Conservation (phyloP, 192 early-diverging fungal genomes). For the Backusella psychrophila region DNA sequence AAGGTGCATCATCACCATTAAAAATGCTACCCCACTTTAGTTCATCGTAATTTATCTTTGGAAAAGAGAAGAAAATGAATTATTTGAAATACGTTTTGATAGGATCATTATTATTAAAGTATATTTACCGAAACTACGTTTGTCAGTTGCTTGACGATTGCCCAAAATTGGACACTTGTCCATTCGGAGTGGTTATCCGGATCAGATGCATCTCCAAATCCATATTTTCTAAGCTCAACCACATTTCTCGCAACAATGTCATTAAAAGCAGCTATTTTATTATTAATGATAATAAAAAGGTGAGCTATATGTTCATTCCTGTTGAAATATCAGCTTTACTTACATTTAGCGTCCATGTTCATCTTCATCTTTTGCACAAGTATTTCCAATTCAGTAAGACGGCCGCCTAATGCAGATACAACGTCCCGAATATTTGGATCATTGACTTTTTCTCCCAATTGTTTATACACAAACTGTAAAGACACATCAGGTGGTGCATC, state of each 20-base stretch:
- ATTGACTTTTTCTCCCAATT: slow-evolving; percentile 33
- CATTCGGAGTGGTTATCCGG: slow-evolving; percentile 53
- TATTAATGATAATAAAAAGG: neutral
- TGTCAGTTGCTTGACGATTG: slow-evolving; percentile 71
- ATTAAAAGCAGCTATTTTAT: slow-evolving; percentile 63
- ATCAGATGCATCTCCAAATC: slow-evolving; percentile 65
- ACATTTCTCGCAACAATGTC: slow-evolving; percentile 83
- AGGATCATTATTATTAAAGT: neutral
- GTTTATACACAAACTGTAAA: slow-evolving; percentile 54
- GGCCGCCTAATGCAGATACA: slow-evolving; percentile 80
- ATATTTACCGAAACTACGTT: slow-evolving; percentile 32
- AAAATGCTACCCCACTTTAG: slow-evolving; percentile 81
- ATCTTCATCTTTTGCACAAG: slow-evolving; percentile 86
- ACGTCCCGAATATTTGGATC: slow-evolving; percentile 39
- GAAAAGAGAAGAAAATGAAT: neutral
- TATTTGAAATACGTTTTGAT: neutral
- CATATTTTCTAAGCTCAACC: slow-evolving; percentile 86
- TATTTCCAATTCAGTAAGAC: slow-evolving; percentile 86
- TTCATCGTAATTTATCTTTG: slow-evolving; percentile 76
- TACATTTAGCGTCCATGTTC: slow-evolving; percentile 61
- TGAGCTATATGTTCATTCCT: neutral
- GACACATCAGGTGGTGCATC: slow-evolving; percentile 71
- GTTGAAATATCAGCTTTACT: neutral
- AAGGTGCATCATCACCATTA: slow-evolving; percentile 76
- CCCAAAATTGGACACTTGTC: slow-evolving; percentile 92